A percentile compares a stretch with the other conserved stretches of the same genome.
These are phyloP conservation scores for Chlamydomonas sp. DNA, from an alignment of 139 green algal genomes.

Conservation along the genomic window DNA sequence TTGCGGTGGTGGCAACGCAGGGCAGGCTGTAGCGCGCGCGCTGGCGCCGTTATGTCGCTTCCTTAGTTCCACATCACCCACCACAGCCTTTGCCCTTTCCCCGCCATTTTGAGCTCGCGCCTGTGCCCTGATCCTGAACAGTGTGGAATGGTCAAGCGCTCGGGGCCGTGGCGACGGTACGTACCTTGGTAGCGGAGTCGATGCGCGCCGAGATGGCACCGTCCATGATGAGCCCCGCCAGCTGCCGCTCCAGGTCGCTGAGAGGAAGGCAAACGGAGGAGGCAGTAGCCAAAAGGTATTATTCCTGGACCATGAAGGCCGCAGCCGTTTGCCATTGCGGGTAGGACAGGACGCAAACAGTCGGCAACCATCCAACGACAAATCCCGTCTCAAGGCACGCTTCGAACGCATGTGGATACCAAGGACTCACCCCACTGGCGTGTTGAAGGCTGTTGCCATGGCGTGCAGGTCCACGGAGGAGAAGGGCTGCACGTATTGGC, in stretches of 20 bases:
- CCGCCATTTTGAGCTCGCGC: not conserved
- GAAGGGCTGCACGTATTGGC: constrained; percentile 92
- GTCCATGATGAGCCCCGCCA: constrained; percentile 85
- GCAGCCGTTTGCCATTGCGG: not conserved
- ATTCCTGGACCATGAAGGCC: not conserved
- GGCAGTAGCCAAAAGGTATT: not conserved
- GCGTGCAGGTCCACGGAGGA: constrained; percentile 77
- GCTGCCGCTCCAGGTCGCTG: constrained; percentile 79
- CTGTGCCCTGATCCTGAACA: not conserved
- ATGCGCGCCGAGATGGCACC: constrained; percentile 88
- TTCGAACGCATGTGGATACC: no score
- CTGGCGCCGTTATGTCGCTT: no score
- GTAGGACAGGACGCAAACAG: not conserved
- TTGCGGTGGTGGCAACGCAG: no score
- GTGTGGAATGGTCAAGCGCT: not conserved
- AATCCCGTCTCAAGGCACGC: not conserved
- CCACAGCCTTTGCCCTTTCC: not conserved
- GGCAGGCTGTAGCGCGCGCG: no score
- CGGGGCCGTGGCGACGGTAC: constrained; percentile 3
- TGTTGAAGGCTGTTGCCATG: constrained; percentile 85
- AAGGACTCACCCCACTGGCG: constrained; percentile 47
- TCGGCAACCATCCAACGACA: not conserved
- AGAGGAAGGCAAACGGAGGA: not conserved
- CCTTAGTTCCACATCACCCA: not conserved
- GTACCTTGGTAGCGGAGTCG: constrained; percentile 82